phyloP scores from a whole-genome alignment of 768 basidiomycete genomes.

The Termitomyces sp. region DNA sequence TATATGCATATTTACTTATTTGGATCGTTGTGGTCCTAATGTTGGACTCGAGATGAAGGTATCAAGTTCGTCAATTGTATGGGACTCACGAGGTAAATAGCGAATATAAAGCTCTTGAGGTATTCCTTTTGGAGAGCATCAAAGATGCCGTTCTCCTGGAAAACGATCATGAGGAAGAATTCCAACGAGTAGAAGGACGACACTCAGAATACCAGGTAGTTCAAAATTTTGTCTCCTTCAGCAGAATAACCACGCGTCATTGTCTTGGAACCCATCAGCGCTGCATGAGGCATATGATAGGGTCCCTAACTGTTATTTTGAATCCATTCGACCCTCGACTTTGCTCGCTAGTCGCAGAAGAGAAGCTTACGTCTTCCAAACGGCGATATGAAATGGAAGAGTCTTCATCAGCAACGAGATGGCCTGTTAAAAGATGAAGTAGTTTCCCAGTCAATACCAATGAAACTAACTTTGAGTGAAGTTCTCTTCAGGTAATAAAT shows the following conservation, averaged over 20 bases:
- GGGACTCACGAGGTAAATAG: constrained; percentile 66
- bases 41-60: constrained; percentile 1
- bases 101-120: constrained; percentile 80
- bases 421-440: constrained; percentile 28
- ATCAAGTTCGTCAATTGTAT: neutral
- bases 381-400: constrained; percentile 24
- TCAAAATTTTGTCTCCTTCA: constrained; percentile 77
- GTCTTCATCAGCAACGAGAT: constrained; percentile 49
- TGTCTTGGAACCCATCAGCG: constrained; percentile 25
- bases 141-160: constrained; percentile 79
- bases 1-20: constrained; percentile 56
- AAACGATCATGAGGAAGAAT: neutral
- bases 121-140: constrained; percentile 83
- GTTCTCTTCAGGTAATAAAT: constrained; percentile 74
- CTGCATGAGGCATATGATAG: neutral
- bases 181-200: constrained; percentile 1
- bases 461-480: constrained; percentile 53
- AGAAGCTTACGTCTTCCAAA: constrained; percentile 26
- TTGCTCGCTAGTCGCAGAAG: constrained; percentile 29
- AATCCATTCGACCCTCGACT: constrained; percentile 52
- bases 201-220: constrained; percentile 59
- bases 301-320: constrained; percentile 51
- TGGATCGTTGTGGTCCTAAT: constrained; percentile 77
- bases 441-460: neutral
- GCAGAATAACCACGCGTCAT: constrained; percentile 74